Evolutionary conservation across 2,329 filamentous ascomycete genomes (phyloP).

Genomic region (Ceratocystis cacaofunesta): DNA sequence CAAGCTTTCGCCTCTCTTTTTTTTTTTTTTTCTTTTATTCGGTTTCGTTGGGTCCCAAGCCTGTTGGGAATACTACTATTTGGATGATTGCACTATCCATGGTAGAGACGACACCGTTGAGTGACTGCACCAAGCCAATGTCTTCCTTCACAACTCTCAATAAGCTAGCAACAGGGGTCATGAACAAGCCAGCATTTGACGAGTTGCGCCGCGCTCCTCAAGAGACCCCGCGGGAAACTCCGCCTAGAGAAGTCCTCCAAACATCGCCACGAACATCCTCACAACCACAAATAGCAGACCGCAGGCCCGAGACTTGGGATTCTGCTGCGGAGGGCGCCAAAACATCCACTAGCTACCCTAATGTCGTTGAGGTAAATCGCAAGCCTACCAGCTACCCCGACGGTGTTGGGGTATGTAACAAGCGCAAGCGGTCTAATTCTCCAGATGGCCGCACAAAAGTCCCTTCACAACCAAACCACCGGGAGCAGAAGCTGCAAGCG

Average conservation of each 20-base stretch:
- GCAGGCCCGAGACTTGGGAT: constrained; percentile 15
- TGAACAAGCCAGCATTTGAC: constrained; percentile 18
- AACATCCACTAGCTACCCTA: constrained; percentile 11
- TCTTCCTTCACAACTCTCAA: constrained; percentile 39
- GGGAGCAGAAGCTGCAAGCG: constrained; percentile 22
- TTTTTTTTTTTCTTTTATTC: no score
- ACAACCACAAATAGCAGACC: constrained; percentile 6
- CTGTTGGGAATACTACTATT: not conserved
- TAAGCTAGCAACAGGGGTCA: constrained; percentile 26
- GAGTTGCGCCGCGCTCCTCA: constrained; percentile 9
- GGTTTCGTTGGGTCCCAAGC: not conserved
- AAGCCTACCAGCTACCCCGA: constrained; percentile 10
- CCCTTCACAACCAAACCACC: constrained; percentile 23
- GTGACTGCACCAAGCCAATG: constrained; percentile 24
- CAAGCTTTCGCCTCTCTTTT: not conserved
- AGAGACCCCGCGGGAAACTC: constrained; percentile 11
- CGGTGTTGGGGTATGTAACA: constrained; percentile 31
- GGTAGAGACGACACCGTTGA: not conserved
- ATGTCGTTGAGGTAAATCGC: constrained; percentile 30
- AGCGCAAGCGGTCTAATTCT: constrained; percentile 57
- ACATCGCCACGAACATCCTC: constrained; percentile 7
- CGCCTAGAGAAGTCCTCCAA: constrained; percentile 1
- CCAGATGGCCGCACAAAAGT: constrained; percentile 34
- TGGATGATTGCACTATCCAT: not conserved
- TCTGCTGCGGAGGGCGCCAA: constrained; percentile 11